Evolutionary conservation across 2,329 filamentous ascomycete species (phyloP).

Genomic region (Juglanconis juglandina): DNA sequence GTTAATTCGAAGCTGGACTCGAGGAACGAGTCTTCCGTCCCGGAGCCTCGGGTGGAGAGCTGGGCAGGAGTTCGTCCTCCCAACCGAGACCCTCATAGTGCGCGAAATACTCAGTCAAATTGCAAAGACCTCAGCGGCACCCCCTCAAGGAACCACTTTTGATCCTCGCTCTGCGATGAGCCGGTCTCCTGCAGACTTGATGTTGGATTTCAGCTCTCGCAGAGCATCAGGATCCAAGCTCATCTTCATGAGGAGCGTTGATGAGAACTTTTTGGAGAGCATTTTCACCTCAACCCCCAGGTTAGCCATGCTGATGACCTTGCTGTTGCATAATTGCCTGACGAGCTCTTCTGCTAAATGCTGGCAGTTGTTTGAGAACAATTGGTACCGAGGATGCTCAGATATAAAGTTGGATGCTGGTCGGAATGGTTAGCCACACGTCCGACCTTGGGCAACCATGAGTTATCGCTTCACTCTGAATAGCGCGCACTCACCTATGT

Average conservation of each 20-base stretch:
- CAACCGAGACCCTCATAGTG: background rate
- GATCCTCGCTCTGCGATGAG: conserved; percentile 15
- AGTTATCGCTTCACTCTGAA: background rate
- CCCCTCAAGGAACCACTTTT: conserved; percentile 12
- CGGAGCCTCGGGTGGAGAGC: too few species aligned
- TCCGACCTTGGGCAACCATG: background rate
- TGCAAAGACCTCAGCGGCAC: background rate
- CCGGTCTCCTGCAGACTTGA: conserved; percentile 16
- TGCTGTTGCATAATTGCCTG: conserved; percentile 28
- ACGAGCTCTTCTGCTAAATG: conserved; percentile 30
- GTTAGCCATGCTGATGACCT: conserved; percentile 29
- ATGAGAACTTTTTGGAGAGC: conserved; percentile 26
- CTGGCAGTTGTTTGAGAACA: conserved; percentile 31
- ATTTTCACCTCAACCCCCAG: conserved; percentile 28
- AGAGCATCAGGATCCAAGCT: conserved; percentile 11
- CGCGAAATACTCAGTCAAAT: background rate
- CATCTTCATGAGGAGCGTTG: conserved; percentile 29
- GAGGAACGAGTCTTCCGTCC: too few species aligned
- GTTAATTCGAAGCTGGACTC: too few species aligned
- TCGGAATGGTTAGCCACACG: background rate
- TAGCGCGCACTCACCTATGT: conserved; percentile 23
- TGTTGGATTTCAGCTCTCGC: conserved; percentile 14
- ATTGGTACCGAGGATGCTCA: conserved; percentile 29
- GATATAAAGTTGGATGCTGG: conserved; percentile 26
- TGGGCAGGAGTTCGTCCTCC: too few species aligned